phyloP scores from a whole-genome alignment of 768 basidiomycete species.

The Xerocomellus chrysenteron region DNA sequence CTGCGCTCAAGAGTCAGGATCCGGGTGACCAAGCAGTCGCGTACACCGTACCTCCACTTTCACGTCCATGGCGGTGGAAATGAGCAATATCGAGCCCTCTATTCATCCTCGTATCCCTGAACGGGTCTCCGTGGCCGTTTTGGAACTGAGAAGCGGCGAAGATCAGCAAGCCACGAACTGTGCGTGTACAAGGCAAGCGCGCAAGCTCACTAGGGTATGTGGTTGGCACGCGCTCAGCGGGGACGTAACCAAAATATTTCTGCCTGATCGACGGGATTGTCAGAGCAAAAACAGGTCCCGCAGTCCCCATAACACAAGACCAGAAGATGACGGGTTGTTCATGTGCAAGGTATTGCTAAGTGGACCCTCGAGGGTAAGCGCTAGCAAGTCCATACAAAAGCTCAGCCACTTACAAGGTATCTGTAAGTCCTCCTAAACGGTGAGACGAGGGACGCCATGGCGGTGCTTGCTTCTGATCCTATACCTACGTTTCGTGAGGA shows the following conservation, averaged over 20 bases:
- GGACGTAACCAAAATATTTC: constrained; percentile 66
- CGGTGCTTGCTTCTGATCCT: background rate
- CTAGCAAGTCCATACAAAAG: background rate
- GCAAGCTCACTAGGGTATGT: constrained; percentile 72
- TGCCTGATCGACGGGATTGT: constrained; percentile 76
- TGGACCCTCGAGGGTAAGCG: background rate
- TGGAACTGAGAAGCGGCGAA: constrained; percentile 48
- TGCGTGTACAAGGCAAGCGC: background rate
- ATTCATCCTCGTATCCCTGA: constrained; percentile 73
- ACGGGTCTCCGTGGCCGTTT: constrained; percentile 67
- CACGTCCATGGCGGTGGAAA: background rate
- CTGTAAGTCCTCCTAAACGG: constrained; percentile 31
- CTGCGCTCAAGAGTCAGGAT: background rate
- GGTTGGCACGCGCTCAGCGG: constrained; percentile 67
- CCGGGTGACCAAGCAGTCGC: background rate
- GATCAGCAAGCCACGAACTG: background rate
- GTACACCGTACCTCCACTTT: constrained; percentile 8
- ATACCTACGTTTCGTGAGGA: background rate
- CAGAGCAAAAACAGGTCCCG: constrained; percentile 74
- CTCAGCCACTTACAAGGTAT: constrained; percentile 24
- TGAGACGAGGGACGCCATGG: constrained; percentile 31
- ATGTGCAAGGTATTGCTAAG: constrained; percentile 86
- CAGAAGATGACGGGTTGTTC: constrained; percentile 91
- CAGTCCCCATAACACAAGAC: constrained; percentile 69
- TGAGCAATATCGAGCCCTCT: background rate